Evolutionary conservation across 805 yeast genomes (phyloP).

Genomic region (Candida glaebosa): DNA sequence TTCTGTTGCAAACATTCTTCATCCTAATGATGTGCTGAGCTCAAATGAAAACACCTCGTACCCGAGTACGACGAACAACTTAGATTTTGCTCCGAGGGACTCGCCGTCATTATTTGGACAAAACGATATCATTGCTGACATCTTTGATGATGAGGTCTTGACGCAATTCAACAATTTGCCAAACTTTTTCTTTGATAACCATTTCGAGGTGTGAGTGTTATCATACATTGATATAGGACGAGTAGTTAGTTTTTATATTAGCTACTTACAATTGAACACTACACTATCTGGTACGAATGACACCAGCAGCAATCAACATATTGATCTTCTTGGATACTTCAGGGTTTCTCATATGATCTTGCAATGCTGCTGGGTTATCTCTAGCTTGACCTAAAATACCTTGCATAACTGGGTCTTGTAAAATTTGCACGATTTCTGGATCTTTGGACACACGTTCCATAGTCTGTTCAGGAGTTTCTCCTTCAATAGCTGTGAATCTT

Average conservation of each 20-base stretch:
- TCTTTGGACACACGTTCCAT: conserved; percentile 86
- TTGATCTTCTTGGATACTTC: conserved; percentile 84
- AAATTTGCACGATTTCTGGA: conserved; percentile 87
- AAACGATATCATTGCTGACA: conserved; percentile 12
- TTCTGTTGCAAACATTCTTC: conserved; percentile 20
- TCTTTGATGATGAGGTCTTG: conserved; percentile 18
- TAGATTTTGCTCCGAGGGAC: background rate
- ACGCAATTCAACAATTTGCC: conserved; percentile 30
- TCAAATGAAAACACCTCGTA: background rate
- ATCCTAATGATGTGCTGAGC: conserved; percentile 10
- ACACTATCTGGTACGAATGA: conserved; percentile 75
- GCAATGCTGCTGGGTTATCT: conserved; percentile 92
- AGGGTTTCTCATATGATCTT: conserved; percentile 97
- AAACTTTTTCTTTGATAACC: conserved; percentile 38
- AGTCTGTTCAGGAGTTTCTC: conserved; percentile 93
- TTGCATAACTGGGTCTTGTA: conserved; percentile 96
- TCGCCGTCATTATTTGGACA: background rate
- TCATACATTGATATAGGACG: no score
- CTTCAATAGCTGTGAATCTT: conserved; percentile 78
- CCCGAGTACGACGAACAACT: background rate
- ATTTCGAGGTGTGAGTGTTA: conserved; percentile 21
- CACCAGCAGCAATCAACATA: conserved; percentile 92
- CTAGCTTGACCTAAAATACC: conserved; percentile 91
- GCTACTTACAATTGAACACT: background rate
- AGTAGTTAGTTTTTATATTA: background rate